Base-by-base conservation (phyloP, 2,329 filamentous ascomycete genomes). In the Talaromyces sp. region DNA sequence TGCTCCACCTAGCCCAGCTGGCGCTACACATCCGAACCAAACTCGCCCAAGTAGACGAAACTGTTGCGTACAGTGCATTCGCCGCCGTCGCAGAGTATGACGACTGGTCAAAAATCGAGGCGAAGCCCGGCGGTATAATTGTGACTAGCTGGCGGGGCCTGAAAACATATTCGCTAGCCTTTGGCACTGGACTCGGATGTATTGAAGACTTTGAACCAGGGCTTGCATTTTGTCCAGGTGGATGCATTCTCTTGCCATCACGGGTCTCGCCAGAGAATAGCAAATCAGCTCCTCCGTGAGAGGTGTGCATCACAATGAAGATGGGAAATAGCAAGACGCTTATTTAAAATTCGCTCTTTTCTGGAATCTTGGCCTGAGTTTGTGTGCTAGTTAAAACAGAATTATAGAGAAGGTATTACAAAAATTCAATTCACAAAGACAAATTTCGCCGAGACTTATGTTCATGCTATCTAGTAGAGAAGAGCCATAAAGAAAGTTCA, bases 271-370 rank as follows among this genome's bases (percentile, higher is more conserved):
- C 31, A 32, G 31, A 32, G 31, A 11, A 32, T 27, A 27, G 26
- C 2, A 27, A 27, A 7, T 27, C 7, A 12, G 5, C 32, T 11
- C n/a, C 51, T 17, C 51, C 27, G 51, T 54, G 51, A 29, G 51
- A 54, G 19, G 51, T 54, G n/a, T 21, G 51, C 17, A 72, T 66
- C 0, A 62, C 56, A 35, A 35, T 35, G 32, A 35, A 35, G 32
- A 35, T 35, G 32, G 32, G 32, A 3, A 12, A 35, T 35, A 35
- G 32, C 11, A 14, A 35, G 11, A 35, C 12, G 32, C 32, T 35
- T 35, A 12, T 35, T 14, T 12, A 35, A 3, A 12, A 14, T 35
- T 10, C 32, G 32, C 32, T 35, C 11, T 35, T 35, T 35, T 35
- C 32, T 35, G 11, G 32, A 35, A 35, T 35, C 32, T 6, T 35